Evolutionary conservation across 192 early-diverging fungal genomes (phyloP).

Genomic region (Coemansia sp.): DNA sequence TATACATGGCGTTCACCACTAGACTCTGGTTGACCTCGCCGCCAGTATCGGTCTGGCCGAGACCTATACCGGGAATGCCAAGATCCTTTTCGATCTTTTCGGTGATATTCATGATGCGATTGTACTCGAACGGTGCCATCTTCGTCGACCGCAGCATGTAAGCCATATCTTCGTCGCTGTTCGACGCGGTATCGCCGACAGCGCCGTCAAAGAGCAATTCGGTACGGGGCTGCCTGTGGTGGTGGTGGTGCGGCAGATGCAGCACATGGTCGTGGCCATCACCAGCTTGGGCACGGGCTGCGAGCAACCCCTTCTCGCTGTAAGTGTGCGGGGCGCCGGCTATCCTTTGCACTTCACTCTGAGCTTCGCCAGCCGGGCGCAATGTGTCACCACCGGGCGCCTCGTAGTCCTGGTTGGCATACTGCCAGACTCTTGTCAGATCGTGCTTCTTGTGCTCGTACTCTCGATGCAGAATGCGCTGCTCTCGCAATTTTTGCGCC

Average conservation of each 20-base stretch:
- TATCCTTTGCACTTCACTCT: not conserved
- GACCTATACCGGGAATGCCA: conserved; percentile 38
- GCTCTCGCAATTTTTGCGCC: conserved; percentile 45
- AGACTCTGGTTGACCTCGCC: conserved; percentile 43
- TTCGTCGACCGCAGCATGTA: conserved; percentile 5
- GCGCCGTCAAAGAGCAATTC: not conserved
- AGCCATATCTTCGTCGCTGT: not conserved
- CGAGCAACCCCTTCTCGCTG: not conserved
- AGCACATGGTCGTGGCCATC: not conserved
- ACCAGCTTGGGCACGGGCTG: not conserved
- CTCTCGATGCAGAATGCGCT: conserved; percentile 32
- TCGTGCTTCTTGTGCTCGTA: conserved; percentile 30
- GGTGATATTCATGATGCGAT: conserved; percentile 28
- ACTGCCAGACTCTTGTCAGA: conserved; percentile 24
- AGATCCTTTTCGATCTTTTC: conserved; percentile 41
- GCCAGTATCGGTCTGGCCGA: conserved; percentile 21
- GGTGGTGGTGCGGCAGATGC: conserved; percentile 1
- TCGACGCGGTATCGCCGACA: not conserved
- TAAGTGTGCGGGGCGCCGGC: not conserved
- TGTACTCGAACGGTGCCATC: conserved; percentile 44
- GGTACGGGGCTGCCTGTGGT: not conserved
- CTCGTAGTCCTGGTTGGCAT: conserved; percentile 36
- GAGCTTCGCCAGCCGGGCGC: not conserved
- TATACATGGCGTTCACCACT: conserved; percentile 51
- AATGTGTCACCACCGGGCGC: not conserved